Base-by-base conservation (phyloP, 2,329 filamentous ascomycete species). In the Hymenoscyphus scutula region DNA sequence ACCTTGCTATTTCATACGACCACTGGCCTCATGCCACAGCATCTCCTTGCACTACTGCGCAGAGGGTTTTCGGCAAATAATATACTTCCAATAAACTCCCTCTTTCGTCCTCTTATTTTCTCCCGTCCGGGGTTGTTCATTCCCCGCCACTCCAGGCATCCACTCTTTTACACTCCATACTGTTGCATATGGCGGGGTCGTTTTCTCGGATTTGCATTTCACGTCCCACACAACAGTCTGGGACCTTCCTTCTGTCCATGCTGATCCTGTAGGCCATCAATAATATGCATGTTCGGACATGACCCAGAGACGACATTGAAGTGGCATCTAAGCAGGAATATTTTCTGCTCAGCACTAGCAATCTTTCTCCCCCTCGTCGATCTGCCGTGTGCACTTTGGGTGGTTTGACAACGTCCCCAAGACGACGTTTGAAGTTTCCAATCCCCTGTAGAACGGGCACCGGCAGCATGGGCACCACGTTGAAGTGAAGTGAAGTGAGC, bases 111-210 rank as follows among this genome's bases (percentile, higher is more conserved):
- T 51, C 17, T 23, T 19, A 48, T 48, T 48, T 23, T 23, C n/a
- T 23, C n/a, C 10, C n/a, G 45, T 25, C 19, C 19, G 45, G 19
- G 10, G 45, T 23, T 8, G 13, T 51, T 51, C 10, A 25, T 25
- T 51, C 45, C 45, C 45, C 45, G 45, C 45, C 19, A 51, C 45
- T 23, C 19, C 45, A 51, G 45, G n/a, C 45, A 51, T 51, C 45
- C n/a, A 37, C n/a, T 51, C 19, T 51, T n/a, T n/a, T n/a, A n/a
- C 8, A 15, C 19, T 25, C 45, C 45, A 51, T n/a, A n/a, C n/a
- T n/a, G n/a, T n/a, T n/a, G n/a, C n/a, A n/a, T 37, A 51, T 51
- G 45, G 45, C 45, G 45, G 45, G 45, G 45, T 51, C 19, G 19
- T 51, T 6, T 51, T 23, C 11, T 51, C 23, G 45, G 45, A 51